Percentiles rank a stretch among this genome's conserved stretches.
These are phyloP conservation scores for Diplodia seriata DNA, from an alignment of 2,329 filamentous ascomycete species.

Conservation along the genomic window DNA sequence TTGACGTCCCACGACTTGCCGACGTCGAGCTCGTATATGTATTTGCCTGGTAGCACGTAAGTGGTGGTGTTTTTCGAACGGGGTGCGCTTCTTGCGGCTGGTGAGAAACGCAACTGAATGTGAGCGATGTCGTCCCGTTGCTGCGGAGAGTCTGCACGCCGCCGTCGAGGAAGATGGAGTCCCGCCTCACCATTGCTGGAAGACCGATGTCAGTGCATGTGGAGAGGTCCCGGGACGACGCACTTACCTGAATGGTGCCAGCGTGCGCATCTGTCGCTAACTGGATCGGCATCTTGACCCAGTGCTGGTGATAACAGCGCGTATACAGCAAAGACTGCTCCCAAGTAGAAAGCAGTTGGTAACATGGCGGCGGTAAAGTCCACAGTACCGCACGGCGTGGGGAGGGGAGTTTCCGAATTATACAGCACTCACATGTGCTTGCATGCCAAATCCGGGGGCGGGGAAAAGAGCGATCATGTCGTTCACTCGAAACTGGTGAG, in stretches of 20 bases:
- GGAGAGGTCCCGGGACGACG: not conserved
- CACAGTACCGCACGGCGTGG: not conserved
- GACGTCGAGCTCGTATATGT: slow-evolving; percentile 39
- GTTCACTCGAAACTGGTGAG: not conserved
- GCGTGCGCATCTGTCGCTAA: not conserved
- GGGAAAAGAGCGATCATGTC: not conserved
- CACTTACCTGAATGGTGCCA: slow-evolving; percentile 4
- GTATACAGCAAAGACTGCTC: not conserved
- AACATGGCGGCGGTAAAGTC: not conserved
- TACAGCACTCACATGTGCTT: not conserved
- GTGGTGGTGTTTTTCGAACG: not conserved
- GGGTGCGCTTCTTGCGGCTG: no score
- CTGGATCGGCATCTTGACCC: not conserved
- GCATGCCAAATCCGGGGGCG: not conserved
- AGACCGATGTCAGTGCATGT: not conserved
- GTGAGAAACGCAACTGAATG: slow-evolving; percentile 23
- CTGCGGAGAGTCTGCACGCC: slow-evolving; percentile 24
- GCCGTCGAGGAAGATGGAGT: slow-evolving; percentile 28
- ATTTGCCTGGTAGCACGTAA: not conserved
- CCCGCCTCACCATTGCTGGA: slow-evolving; percentile 24
- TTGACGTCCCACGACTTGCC: slow-evolving; percentile 43
- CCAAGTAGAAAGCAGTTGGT: not conserved
- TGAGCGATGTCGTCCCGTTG: slow-evolving; percentile 16
- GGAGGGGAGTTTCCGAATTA: not conserved
- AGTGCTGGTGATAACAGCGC: not conserved